Percentiles rank a stretch among this genome's conserved stretches.
These are phyloP conservation scores for Triadica sebifera DNA, from an alignment of 345 rosid genomes.

Conservation along the genomic window DNA sequence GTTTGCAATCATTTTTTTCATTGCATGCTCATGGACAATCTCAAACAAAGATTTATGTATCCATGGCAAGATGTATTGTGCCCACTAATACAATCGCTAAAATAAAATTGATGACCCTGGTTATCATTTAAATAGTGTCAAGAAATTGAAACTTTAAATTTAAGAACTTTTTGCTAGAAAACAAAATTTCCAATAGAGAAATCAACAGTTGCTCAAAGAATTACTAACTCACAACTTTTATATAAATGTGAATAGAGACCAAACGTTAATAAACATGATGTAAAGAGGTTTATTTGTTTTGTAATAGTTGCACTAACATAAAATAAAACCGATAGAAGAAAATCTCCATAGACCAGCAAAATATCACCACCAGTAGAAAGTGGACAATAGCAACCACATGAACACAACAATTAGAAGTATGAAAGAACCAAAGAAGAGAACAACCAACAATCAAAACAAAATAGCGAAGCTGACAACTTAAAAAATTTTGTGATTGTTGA, in stretches of 20 bases:
- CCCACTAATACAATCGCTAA: background rate
- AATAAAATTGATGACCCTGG: background rate
- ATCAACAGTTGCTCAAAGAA: background rate
- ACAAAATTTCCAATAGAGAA: background rate
- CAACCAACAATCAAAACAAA: too few relatives aligned
- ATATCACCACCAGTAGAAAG: too few relatives aligned
- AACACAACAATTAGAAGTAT: too few relatives aligned
- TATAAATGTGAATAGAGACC: background rate
- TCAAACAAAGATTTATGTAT: background rate
- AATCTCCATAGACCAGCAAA: too few relatives aligned
- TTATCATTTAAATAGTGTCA: background rate
- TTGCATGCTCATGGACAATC: too few relatives aligned
- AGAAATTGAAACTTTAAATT: background rate
- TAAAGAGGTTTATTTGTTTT: background rate
- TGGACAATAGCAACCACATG: too few relatives aligned
- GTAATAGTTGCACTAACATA: slow-evolving; percentile 3
- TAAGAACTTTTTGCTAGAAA: background rate
- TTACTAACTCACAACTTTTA: background rate
- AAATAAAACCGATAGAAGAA: background rate
- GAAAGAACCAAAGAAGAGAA: too few relatives aligned
- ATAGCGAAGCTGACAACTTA: too few relatives aligned
- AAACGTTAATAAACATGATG: too few relatives aligned
- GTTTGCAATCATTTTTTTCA: too few relatives aligned
- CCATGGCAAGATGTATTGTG: background rate
- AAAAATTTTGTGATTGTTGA: too few relatives aligned